Evolutionary conservation across 2,329 filamentous ascomycete genomes (phyloP).

Genomic region (Xylaria sp.): DNA sequence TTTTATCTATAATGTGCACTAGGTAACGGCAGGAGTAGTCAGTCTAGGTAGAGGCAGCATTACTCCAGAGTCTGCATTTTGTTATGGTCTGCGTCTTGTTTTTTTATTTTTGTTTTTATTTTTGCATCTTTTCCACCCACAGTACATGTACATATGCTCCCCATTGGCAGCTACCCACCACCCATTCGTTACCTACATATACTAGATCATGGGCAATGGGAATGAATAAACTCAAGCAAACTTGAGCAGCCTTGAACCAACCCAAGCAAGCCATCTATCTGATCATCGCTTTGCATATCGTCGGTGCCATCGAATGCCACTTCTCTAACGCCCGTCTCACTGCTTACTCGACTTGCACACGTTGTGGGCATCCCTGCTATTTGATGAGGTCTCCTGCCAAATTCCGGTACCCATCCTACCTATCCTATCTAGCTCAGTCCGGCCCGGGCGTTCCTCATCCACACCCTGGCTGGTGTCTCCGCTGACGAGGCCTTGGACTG

Average conservation of each 20-base stretch:
- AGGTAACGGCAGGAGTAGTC: too few relatives aligned
- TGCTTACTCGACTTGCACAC: neutral
- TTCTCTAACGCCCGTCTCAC: neutral
- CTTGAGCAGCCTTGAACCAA: neutral
- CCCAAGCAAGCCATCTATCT: neutral
- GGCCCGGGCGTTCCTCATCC: slow-evolving; percentile 22
- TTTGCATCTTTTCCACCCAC: too few relatives aligned
- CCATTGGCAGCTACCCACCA: too few relatives aligned
- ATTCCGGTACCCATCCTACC: neutral
- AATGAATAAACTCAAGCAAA: neutral
- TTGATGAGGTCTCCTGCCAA: slow-evolving; percentile 16
- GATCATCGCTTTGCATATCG: neutral
- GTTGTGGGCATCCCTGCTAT: slow-evolving; percentile 10
- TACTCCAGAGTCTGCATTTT: too few relatives aligned
- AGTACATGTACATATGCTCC: too few relatives aligned
- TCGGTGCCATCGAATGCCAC: neutral
- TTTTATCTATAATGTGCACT: too few relatives aligned
- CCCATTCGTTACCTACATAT: neutral
- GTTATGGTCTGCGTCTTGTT: too few relatives aligned
- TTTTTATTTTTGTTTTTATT: too few relatives aligned
- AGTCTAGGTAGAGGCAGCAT: too few relatives aligned
- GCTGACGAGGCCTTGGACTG: slow-evolving; percentile 21
- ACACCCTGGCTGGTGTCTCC: slow-evolving; percentile 31
- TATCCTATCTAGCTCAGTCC: neutral
- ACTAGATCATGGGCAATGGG: neutral